Conservation (phyloP, 371 early-diverging fungal genomes). For the Mucor plumbeus region DNA sequence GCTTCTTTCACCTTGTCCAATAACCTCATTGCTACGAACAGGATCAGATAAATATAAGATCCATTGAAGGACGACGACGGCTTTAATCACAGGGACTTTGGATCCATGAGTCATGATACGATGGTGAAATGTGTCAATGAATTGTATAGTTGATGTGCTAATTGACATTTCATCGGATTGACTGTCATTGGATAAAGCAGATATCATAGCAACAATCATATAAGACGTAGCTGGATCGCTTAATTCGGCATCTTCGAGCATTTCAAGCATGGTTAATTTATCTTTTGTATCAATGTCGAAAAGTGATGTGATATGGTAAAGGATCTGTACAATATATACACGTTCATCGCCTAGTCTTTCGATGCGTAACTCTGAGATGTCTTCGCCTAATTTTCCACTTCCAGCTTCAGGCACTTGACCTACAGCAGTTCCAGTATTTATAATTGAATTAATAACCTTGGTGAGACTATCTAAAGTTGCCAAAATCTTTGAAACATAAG, state of each 20-base stretch:
- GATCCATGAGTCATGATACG: conserved; percentile 44
- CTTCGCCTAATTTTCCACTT: conserved; percentile 47
- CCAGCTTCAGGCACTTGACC: conserved; percentile 33
- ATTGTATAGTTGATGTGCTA: conserved; percentile 2
- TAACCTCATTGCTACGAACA: conserved; percentile 43
- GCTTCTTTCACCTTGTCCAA: conserved; percentile 50
- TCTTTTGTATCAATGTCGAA: conserved; percentile 57
- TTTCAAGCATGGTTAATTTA: conserved; percentile 54
- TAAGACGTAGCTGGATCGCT: conserved; percentile 61
- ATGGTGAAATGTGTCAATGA: conserved; percentile 35
- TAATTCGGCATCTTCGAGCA: conserved; percentile 58
- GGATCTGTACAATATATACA: conserved; percentile 58
- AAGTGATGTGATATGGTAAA: conserved; percentile 59
- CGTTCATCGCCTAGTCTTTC: conserved; percentile 63
- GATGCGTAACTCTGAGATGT: conserved; percentile 52
- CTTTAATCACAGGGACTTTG: conserved; percentile 64
- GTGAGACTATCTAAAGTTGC: conserved; percentile 23
- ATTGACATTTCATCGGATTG: neutral
- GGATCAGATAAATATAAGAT: conserved; percentile 45
- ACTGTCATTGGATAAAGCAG: conserved; percentile 48
- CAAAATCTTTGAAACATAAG: conserved; percentile 28
- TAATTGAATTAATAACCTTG: conserved; percentile 34
- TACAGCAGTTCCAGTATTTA: conserved; percentile 35
- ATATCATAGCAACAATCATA: conserved; percentile 60
- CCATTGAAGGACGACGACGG: conserved; percentile 75